A percentile compares a stretch with the other conserved stretches of the same genome.
Conservation (phyloP, 805 yeast genomes). For the Candida verbasci region DNA sequence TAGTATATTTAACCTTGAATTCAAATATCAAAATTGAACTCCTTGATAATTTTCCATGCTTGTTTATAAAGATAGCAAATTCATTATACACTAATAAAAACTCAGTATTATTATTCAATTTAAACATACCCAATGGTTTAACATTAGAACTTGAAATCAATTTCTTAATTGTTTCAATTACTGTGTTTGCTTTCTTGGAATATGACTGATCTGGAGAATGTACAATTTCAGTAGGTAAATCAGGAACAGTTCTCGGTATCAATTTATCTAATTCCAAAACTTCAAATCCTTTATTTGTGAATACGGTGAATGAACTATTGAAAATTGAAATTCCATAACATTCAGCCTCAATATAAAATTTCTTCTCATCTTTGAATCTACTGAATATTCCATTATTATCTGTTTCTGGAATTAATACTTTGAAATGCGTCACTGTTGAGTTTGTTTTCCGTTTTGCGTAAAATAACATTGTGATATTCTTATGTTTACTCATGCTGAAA, state of each 20-base stretch:
- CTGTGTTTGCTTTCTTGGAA: conserved; percentile 13
- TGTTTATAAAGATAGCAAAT: conserved; percentile 63
- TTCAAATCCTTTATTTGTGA: conserved; percentile 64
- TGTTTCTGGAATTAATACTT: conserved; percentile 52
- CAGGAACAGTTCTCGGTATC: conserved; percentile 57
- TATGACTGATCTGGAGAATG: conserved; percentile 28
- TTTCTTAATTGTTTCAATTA: conserved; percentile 36
- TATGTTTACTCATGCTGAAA: conserved; percentile 68
- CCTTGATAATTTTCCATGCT: conserved; percentile 50
- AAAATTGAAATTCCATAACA: conserved; percentile 59
- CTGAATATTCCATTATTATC: conserved; percentile 49
- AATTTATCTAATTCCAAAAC: conserved; percentile 56
- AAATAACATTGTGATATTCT: conserved; percentile 53
- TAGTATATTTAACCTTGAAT: conserved; percentile 32
- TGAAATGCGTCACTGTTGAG: conserved; percentile 46
- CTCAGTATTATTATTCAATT: conserved; percentile 48
- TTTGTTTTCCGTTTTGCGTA: conserved; percentile 51
- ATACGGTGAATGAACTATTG: conserved; percentile 62
- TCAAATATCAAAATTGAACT: conserved; percentile 40
- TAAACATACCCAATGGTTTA: conserved; percentile 61
- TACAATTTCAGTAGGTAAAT: conserved; percentile 25
- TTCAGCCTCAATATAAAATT: conserved; percentile 51
- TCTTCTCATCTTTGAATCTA: conserved; percentile 34
- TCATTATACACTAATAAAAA: conserved; percentile 65
- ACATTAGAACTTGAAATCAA: conserved; percentile 35